Conservation (phyloP, 1,139 yeast genomes). For the Taiozyma sp. region DNA sequence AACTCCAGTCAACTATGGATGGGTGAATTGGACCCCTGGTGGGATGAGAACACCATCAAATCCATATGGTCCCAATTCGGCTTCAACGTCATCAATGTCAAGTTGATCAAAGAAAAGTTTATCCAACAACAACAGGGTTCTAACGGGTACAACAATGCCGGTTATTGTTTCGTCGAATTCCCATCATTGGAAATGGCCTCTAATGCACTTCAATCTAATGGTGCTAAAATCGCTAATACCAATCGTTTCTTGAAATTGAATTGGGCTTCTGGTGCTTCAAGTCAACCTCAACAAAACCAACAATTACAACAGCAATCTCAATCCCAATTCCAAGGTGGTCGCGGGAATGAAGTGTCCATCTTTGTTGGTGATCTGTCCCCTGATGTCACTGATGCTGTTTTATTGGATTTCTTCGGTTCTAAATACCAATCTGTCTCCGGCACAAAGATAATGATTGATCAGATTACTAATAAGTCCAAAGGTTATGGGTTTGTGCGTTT, state of each 20-base stretch:
- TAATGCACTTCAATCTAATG: constrained; percentile 67
- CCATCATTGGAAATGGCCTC: constrained; percentile 59
- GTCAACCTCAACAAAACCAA: constrained; percentile 4
- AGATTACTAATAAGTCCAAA: constrained; percentile 66
- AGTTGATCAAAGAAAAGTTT: constrained; percentile 48
- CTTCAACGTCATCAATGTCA: constrained; percentile 46
- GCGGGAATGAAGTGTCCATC: constrained; percentile 49
- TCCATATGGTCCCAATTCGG: constrained; percentile 60
- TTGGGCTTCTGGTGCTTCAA: constrained; percentile 68
- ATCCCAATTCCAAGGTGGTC: neutral
- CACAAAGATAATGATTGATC: constrained; percentile 83
- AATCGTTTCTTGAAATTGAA: constrained; percentile 65
- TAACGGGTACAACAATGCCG: constrained; percentile 39
- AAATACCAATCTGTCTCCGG: constrained; percentile 74
- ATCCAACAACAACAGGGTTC: constrained; percentile 26
- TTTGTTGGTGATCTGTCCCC: constrained; percentile 85
- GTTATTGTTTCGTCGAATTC: constrained; percentile 86
- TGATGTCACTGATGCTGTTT: constrained; percentile 66
- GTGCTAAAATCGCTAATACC: constrained; percentile 59
- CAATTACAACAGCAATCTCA: constrained; percentile 19
- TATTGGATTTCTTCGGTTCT: constrained; percentile 64
- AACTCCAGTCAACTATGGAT: constrained; percentile 54
- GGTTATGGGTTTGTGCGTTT: constrained; percentile 95
- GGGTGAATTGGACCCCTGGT: constrained; percentile 89
- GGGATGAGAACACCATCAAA: constrained; percentile 68